Conservation (phyloP, 768 basidiomycete genomes). For the Suillus tomentosus region DNA sequence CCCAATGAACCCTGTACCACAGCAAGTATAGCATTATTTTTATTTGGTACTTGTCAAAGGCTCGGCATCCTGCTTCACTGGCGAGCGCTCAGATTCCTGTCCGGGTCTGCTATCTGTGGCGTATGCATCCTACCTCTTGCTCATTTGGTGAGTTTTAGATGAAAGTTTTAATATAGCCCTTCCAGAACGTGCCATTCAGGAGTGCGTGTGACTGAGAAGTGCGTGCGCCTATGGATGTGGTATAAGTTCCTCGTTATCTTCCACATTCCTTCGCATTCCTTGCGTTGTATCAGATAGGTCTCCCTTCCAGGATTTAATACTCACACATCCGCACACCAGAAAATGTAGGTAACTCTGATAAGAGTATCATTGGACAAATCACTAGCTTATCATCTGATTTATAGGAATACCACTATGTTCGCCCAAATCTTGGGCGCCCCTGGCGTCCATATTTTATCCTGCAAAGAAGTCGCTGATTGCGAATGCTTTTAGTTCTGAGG, state of each 20-base stretch:
- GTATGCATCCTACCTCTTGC: background rate
- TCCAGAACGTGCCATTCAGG: background rate
- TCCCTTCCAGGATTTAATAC: background rate
- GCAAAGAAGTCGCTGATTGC: background rate
- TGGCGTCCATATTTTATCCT: background rate
- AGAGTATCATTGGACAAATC: background rate
- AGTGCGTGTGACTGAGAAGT: background rate
- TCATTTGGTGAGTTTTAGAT: background rate
- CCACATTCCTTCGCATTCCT: no score
- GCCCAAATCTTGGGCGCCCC: background rate
- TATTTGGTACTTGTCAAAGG: background rate
- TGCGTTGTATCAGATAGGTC: background rate
- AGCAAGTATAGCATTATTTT: background rate
- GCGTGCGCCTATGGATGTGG: background rate
- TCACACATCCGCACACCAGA: background rate
- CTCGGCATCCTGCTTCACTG: no score
- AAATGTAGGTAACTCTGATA: background rate
- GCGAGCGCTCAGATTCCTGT: background rate
- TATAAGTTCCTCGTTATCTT: background rate
- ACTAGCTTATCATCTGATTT: background rate
- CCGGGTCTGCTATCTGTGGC: background rate
- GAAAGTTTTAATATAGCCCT: background rate
- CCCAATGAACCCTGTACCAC: background rate
- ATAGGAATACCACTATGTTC: constrained; percentile 3
- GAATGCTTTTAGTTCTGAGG: background rate